phyloP scores from a whole-genome alignment of 2,329 filamentous ascomycete genomes.

The Tolypocladium endophyticum region DNA sequence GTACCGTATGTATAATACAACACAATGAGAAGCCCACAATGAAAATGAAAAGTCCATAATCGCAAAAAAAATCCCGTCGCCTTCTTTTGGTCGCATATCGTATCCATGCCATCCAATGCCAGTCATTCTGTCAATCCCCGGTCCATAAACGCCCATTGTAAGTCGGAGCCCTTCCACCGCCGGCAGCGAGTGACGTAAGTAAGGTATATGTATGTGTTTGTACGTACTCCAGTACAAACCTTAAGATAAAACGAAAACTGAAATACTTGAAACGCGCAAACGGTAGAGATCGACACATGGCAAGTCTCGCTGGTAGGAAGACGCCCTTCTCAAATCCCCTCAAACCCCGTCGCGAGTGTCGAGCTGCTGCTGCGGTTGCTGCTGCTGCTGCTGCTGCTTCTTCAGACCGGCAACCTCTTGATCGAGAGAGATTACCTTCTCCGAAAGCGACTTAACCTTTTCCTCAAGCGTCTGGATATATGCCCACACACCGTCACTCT shows the following conservation, averaged over 20 bases:
- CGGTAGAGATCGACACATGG: constrained; percentile 2
- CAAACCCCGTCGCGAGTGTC: constrained; percentile 16
- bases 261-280: background rate
- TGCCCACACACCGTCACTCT: constrained; percentile 54
- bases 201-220: background rate
- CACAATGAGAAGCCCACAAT: background rate
- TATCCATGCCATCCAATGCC: constrained; percentile 16
- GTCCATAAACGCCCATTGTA: constrained; percentile 3
- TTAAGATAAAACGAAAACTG: background rate
- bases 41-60: background rate
- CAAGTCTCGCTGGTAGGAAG: background rate
- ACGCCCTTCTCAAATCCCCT: constrained; percentile 1
- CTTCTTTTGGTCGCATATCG: constrained; percentile 17
- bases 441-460: constrained; percentile 24
- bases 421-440: constrained; percentile 22
- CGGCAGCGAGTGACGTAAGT: background rate
- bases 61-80: constrained; percentile 12
- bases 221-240: background rate
- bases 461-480: constrained; percentile 65
- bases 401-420: constrained; percentile 22
- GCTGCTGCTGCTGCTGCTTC: constrained; percentile 8
- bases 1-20: background rate
- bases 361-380: constrained; percentile 7
- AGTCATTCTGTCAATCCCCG: constrained; percentile 8
- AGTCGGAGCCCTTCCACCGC: background rate